These are phyloP conservation scores for Cyberlindnera misumaiensis DNA, from an alignment of 805 yeast genomes.

Conservation along the genomic window DNA sequence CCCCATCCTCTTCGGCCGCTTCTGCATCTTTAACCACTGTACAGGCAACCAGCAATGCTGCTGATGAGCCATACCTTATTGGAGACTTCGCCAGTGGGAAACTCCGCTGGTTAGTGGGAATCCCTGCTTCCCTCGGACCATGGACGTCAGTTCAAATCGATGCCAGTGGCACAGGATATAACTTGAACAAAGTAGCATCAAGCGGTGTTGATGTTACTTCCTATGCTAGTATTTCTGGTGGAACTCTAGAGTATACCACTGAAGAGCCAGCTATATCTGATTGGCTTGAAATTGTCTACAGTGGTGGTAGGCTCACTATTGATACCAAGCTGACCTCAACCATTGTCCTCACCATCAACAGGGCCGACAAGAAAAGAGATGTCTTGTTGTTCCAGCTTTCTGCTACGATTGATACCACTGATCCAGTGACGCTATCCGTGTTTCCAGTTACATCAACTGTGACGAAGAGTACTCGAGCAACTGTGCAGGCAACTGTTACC, in stretches of 20 bases:
- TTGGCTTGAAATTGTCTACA: constrained; percentile 5
- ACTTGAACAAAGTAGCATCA: constrained; percentile 3
- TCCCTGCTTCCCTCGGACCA: constrained; percentile 12
- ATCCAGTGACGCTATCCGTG: not conserved
- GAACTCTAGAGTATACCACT: constrained; percentile 2
- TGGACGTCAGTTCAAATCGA: constrained; percentile 7
- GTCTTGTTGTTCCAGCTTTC: constrained; percentile 5
- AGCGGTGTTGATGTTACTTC: constrained; percentile 6
- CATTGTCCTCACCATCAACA: constrained; percentile 4
- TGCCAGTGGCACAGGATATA: constrained; percentile 5
- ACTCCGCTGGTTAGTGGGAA: constrained; percentile 8
- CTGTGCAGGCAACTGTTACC: not conserved
- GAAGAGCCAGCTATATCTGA: not conserved
- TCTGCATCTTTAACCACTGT: not conserved
- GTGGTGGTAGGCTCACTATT: constrained; percentile 4
- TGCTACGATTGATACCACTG: constrained; percentile 5
- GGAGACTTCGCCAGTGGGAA: constrained; percentile 7
- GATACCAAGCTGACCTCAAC: constrained; percentile 3
- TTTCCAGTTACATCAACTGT: not conserved
- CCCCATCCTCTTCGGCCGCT: not conserved
- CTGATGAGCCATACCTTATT: constrained; percentile 5
- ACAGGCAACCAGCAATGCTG: not conserved
- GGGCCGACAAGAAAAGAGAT: constrained; percentile 8
- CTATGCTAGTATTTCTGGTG: constrained; percentile 5
- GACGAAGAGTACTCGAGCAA: not conserved